Conservation (phyloP, 345 rosid species). For the Hibiscus mutabilis region DNA sequence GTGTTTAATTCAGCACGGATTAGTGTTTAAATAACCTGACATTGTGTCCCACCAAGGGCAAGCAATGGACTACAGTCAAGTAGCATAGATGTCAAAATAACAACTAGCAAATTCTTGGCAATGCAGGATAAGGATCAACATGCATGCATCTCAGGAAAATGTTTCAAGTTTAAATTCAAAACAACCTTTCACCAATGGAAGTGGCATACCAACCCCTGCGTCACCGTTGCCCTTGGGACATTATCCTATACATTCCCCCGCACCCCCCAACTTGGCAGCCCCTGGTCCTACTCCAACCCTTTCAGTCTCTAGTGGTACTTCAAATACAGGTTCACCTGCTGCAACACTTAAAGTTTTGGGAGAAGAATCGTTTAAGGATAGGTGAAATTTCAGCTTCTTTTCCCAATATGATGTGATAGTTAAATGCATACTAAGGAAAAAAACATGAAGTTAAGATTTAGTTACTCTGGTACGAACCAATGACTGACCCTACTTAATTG, state of each 20-base stretch:
- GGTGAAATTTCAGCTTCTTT: slow-evolving; percentile 6
- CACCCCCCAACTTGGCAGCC: slow-evolving; percentile 3
- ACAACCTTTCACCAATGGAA: slow-evolving; percentile 24
- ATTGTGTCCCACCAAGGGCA: background rate
- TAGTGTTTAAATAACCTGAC: background rate
- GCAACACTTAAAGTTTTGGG: slow-evolving; percentile 5
- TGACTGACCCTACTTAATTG: background rate
- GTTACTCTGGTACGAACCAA: background rate
- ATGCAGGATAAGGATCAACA: slow-evolving; percentile 78
- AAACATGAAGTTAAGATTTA: background rate
- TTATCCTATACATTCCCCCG: slow-evolving; percentile 6
- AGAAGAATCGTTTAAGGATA: slow-evolving; percentile 14
- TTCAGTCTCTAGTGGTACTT: slow-evolving; percentile 16
- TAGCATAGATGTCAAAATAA: background rate
- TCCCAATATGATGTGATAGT: background rate
- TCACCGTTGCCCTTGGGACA: slow-evolving; percentile 7
- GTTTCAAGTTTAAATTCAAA: slow-evolving; percentile 28
- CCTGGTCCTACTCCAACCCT: slow-evolving; percentile 15
- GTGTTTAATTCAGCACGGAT: background rate
- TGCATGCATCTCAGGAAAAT: slow-evolving; percentile 62
- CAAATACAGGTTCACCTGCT: slow-evolving; percentile 15
- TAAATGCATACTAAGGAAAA: background rate
- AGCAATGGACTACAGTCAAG: background rate
- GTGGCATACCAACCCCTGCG: slow-evolving; percentile 24
- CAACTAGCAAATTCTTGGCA: slow-evolving; percentile 9